Base-by-base conservation (phyloP, 1,284 basidiomycete genomes). In the Grifola frondosa region DNA sequence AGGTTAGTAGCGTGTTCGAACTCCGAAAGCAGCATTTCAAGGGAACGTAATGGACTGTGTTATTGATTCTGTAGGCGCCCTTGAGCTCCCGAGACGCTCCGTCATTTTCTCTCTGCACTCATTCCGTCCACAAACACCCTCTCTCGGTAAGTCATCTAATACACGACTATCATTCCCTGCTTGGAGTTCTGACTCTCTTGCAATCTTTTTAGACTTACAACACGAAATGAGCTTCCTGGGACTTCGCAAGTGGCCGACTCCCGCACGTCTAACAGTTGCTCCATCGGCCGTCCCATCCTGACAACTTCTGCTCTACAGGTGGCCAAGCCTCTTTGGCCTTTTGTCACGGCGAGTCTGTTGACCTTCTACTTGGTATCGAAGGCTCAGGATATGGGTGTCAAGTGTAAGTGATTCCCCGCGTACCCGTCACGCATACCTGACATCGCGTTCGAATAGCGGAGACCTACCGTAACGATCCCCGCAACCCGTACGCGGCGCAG, bases 401-500 rank as follows among this genome's bases (percentile, higher is more conserved):
- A 78, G 63, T 81, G 87, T 90, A 62, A 61, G 87, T 82, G 17
- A 40, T 16, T 25, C 37, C 12, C 38, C 25, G 30, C 45, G 41
- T 24, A 22, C 6, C 10, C 20, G 7, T 35, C 36, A 20, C 39
- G 12, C 41, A 51, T 19, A 52, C 42, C 10, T 39, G 33, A 37
- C 32, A 36, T n/a, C 37, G 48, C 52, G 30, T 49, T 21, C 54
- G n/a, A n/a, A n/a, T n/a, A 88, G 86, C 84, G 46, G 76, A 77
- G 51, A 65, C 73, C 54, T 88, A 77, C 62, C 77, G 78, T 49
- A 83, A 80, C 56, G 83, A 88, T 62, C 78, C 87, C 26, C 80
- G 79, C 63, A 90, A 90, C 73, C 87, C 88, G 31, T 87, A 89
- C 65, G 83, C 82, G 17, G 81, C 80, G 19, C 78, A 84, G 59